Evolutionary conservation across 352 stramenopile species (phyloP).

Genomic region (Phytophthora cactorum): DNA sequence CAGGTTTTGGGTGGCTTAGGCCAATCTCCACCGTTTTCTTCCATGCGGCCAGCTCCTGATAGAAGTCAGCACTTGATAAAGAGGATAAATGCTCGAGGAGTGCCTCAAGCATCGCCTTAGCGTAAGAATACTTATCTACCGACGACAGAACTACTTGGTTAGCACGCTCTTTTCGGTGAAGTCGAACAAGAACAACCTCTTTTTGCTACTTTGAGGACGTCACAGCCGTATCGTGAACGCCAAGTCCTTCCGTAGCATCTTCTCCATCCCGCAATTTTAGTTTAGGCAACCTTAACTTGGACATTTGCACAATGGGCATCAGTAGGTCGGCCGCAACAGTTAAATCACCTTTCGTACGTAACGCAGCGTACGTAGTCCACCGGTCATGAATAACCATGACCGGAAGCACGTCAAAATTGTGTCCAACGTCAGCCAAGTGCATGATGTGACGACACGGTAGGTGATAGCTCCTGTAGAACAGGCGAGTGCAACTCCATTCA

Average conservation of each 20-base stretch:
- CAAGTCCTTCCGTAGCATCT: not conserved
- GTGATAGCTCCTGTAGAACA: constrained; percentile 11
- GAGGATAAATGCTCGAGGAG: no score
- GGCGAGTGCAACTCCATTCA: not conserved
- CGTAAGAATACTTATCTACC: no score
- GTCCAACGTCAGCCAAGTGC: not conserved
- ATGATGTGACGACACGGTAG: constrained; percentile 12
- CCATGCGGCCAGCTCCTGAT: not conserved
- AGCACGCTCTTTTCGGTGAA: no score
- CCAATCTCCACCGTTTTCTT: not conserved
- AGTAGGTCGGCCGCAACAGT: not conserved
- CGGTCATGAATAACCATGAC: constrained; percentile 2
- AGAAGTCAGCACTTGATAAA: not conserved
- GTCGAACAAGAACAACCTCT: no score
- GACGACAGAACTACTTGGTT: no score
- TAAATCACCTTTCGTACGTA: constrained; percentile 1
- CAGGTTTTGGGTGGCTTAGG: not conserved
- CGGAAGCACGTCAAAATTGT: constrained; percentile 7
- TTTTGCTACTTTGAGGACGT: no score
- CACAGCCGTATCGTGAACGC: no score
- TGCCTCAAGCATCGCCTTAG: no score
- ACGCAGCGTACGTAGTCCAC: constrained; percentile 2
- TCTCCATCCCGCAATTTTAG: constrained; percentile 1
- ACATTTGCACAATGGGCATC: constrained; percentile 8
- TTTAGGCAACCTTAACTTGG: constrained; percentile 19